Evolutionary conservation across 805 yeast species (phyloP).

Genomic region (Candida sonorensis): DNA sequence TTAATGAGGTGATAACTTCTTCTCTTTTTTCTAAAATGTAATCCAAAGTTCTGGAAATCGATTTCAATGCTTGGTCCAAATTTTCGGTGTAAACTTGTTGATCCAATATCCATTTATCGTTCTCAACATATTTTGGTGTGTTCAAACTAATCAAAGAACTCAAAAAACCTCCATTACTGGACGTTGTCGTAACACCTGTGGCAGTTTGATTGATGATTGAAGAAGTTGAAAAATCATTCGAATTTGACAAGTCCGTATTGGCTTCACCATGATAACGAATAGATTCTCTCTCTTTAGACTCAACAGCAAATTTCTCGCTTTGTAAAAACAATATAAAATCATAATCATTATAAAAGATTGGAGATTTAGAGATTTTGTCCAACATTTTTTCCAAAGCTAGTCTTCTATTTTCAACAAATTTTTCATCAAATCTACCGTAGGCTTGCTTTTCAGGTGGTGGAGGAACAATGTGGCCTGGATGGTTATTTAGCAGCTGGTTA

Average conservation of each 20-base stretch:
- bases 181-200: too few relatives aligned
- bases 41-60: constrained; percentile 66
- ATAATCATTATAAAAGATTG: constrained; percentile 55
- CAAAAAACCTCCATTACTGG: constrained; percentile 48
- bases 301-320: constrained; percentile 60
- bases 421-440: constrained; percentile 86
- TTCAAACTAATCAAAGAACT: constrained; percentile 63
- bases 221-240: constrained; percentile 20
- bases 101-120: constrained; percentile 70
- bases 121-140: constrained; percentile 60
- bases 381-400: constrained; percentile 84
- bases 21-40: constrained; percentile 66
- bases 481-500: constrained; percentile 75
- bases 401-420: constrained; percentile 81
- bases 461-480: constrained; percentile 88
- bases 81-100: constrained; percentile 63
- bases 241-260: constrained; percentile 19
- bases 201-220: constrained; percentile 20
- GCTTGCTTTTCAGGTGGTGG: constrained; percentile 96
- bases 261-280: constrained; percentile 24
- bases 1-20: constrained; percentile 62
- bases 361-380: constrained; percentile 53
- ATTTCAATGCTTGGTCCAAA: constrained; percentile 65
- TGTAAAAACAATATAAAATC: constrained; percentile 77
- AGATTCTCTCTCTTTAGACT: constrained; percentile 64